Base-by-base conservation (phyloP, 73 alveolate species). In the Urostyla sp. region DNA sequence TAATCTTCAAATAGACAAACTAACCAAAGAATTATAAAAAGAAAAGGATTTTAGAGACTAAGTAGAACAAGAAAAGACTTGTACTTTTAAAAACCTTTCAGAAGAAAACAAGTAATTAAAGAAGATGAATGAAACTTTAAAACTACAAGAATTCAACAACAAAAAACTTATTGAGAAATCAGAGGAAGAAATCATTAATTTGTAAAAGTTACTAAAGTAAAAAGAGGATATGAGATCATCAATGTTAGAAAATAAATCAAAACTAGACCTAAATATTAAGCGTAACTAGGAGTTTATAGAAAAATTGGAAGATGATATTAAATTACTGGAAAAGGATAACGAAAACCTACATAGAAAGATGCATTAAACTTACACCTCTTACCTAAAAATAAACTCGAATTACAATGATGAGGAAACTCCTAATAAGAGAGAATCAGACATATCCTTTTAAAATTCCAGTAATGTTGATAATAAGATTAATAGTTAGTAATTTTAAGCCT, bases 91-190 rank as follows among this genome's bases (percentile, higher is more conserved):
- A 48, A 63, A 63, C 44, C 60, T 63, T 13, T 63, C n/a, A 24
- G 79, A 63, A 1, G 79, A 63, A 63, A 28, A 37, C 45, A 44
- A 63, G 45, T 24, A n/a, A 48, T 48, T 63, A 1, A 63, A 63
- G 53, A 63, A 63, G 27, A 20, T 63, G 28, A 63, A 63, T 63
- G 79, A 63, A 63, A 63, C 79, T 20, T 60, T 63, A 1, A 63
- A 63, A 60, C 37, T 43, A 23, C 37, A 63, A 43, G 79, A 63
- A 26, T 1, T 43, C 24, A 60, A 63, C 10, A 38, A 24, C 58
- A 63, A 63, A 34, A 63, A 13, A 6, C 45, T 43, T 34, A 1
- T 63, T 6, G 61, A 63, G 28, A 13, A 13, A n/a, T 18, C 61
- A 43, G 79, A 63, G 31, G 38, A 63, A 5, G 79, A 63, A 23